Conservation (phyloP, 306 rosid species). For the Vicia sativa region DNA sequence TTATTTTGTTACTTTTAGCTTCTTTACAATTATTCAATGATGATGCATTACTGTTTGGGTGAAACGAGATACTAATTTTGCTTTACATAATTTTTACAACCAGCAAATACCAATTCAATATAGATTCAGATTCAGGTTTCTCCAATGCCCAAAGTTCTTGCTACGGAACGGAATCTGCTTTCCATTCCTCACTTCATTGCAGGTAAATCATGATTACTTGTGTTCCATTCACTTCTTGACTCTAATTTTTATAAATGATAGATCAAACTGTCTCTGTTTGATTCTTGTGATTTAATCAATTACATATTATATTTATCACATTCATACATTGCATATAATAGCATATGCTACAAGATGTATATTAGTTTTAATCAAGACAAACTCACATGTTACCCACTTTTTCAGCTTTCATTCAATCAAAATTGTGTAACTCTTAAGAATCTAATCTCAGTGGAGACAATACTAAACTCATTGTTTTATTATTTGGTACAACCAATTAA, state of each 20-base stretch:
- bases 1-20: not conserved
- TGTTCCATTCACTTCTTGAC: too few species aligned
- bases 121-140: too few species aligned
- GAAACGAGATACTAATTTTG: too few species aligned
- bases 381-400: not conserved
- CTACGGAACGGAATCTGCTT: too few species aligned
- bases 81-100: too few species aligned
- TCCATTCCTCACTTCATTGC: too few species aligned
- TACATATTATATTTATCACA: not conserved
- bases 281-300: too few species aligned
- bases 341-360: not conserved
- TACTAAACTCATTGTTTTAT: not conserved
- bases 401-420: not conserved
- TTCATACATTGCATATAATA: slow-evolving; percentile 8
- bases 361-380: not conserved
- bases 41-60: not conserved
- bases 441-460: not conserved
- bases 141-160: too few species aligned
- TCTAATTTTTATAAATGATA: too few species aligned
- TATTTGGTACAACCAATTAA: not conserved
- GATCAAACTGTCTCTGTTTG: too few species aligned
- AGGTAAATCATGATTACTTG: too few species aligned
- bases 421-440: not conserved
- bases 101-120: too few species aligned
- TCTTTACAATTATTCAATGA: not conserved